Conservation (phyloP, 1,139 yeast genomes). For the Meyerozyma smithsonii region DNA sequence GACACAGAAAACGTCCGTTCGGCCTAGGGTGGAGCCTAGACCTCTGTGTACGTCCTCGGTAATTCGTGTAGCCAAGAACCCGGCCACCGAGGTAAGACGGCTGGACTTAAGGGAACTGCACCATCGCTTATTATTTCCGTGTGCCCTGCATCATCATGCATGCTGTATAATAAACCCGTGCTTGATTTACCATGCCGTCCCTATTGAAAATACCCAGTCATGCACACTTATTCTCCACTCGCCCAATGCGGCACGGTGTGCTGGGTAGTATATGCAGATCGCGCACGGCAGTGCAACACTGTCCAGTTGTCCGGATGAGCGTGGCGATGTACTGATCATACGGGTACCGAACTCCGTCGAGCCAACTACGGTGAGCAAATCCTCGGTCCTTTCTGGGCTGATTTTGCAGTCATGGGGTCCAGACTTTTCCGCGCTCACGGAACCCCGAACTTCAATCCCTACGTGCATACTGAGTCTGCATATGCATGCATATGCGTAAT, state of each 20-base stretch:
- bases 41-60: too few species aligned
- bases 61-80: too few species aligned
- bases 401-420: background rate
- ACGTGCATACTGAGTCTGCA: background rate
- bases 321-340: too few species aligned
- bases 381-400: background rate
- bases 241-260: background rate
- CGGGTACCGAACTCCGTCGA: background rate
- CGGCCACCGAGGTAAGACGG: too few species aligned
- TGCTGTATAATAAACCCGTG: background rate
- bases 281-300: too few species aligned
- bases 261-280: background rate
- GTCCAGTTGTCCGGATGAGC: too few species aligned
- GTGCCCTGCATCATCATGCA: background rate
- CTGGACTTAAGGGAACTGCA: too few species aligned
- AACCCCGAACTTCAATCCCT: background rate
- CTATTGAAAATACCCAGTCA: background rate
- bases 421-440: slow-evolving; percentile 1
- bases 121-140: background rate
- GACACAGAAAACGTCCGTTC: too few species aligned
- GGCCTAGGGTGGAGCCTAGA: too few species aligned
- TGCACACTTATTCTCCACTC: slow-evolving; percentile 1
- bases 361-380: background rate
- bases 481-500: slow-evolving; percentile 1
- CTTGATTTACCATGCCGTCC: background rate